These are phyloP conservation scores for Neurospora sp. DNA, from an alignment of 495 filamentous ascomycete genomes.

Conservation along the genomic window DNA sequence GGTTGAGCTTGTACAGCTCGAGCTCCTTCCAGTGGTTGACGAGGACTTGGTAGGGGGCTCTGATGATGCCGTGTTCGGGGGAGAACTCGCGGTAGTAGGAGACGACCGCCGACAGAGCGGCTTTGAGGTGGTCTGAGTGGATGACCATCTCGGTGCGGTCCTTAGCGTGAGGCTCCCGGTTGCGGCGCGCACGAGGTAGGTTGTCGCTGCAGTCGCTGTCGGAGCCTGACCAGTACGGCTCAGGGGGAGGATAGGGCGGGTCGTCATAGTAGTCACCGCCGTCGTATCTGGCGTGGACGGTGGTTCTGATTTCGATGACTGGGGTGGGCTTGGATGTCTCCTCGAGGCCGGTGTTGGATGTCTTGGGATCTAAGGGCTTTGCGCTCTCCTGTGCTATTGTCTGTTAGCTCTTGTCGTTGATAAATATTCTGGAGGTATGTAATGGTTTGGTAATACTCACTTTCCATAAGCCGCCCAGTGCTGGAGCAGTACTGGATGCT, in stretches of 20 bases:
- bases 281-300: not conserved
- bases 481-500: constrained; percentile 16
- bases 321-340: not conserved
- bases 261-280: not conserved
- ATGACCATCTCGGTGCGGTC: constrained; percentile 25
- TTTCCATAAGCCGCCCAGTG: constrained; percentile 15
- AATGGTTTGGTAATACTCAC: constrained; percentile 7
- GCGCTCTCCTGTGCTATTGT: constrained; percentile 17
- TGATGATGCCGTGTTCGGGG: constrained; percentile 21
- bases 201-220: not conserved
- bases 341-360: not conserved
- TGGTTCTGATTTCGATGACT: not conserved
- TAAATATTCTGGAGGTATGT: not conserved
- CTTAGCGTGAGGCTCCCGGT: constrained; percentile 6
- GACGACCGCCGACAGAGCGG: constrained; percentile 29
- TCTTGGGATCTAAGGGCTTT: constrained; percentile 17
- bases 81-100: constrained; percentile 33
- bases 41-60: constrained; percentile 27
- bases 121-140: constrained; percentile 26
- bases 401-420: not conserved
- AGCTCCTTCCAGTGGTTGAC: constrained; percentile 24
- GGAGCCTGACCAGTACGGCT: not conserved
- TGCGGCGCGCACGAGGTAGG: not conserved
- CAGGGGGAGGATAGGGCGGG: not conserved
- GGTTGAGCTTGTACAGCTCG: constrained; percentile 22